Base-by-base conservation (phyloP, 495 filamentous ascomycete species). In the Annulohypoxylon stygium region DNA sequence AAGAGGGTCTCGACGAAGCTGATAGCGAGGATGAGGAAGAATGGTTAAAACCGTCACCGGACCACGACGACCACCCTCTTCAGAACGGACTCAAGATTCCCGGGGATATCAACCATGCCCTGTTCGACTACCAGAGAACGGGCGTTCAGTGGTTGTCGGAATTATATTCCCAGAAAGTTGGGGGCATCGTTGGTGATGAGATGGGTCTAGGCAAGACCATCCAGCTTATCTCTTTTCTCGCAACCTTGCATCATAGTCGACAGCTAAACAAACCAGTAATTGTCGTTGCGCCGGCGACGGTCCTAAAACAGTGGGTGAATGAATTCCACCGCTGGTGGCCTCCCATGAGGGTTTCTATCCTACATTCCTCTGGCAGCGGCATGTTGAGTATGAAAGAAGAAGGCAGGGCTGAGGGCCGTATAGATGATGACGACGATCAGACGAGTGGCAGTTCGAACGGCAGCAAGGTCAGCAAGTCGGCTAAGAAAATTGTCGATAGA, bases 251-350 rank as follows among this genome's bases (percentile, higher is more conserved):
- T 78, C 93, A 98, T 78, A 97, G 93, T 79, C 91, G 91, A 45
- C 92, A 89, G 77, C 84, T 97, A 51, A 88, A 86, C 9, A 94
- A 93, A 70, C 96, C 96, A 1, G 87, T 93, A 37, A 90, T 99
- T 68, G 87, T 99, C 30, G 93, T 98, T 10, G 93, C 93, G 62
- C 96, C 96, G 1, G 96, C 95, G 20, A 98, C 96, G 1, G 92
- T 98, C 11, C 89, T 99, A 83, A 93, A 92, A 67, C 95, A 98
- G 77, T 99, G 96, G 96, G 96, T 97, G 9, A 96, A 97, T 67
- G 96, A 99, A 76, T 98, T 99, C 73, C 96, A 98, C 79, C 88
- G 90, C 25, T 99, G 96, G 96, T 98, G 96, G 96, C 96, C 96
- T 14, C 90, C 96, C 18, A 86, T 99, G 30, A 90, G 96, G 20